Percentiles rank a stretch among this genome's conserved stretches.
These are phyloP conservation scores for Hondaea fermentalgiana DNA, from an alignment of 108 stramenopile genomes.

Conservation along the genomic window DNA sequence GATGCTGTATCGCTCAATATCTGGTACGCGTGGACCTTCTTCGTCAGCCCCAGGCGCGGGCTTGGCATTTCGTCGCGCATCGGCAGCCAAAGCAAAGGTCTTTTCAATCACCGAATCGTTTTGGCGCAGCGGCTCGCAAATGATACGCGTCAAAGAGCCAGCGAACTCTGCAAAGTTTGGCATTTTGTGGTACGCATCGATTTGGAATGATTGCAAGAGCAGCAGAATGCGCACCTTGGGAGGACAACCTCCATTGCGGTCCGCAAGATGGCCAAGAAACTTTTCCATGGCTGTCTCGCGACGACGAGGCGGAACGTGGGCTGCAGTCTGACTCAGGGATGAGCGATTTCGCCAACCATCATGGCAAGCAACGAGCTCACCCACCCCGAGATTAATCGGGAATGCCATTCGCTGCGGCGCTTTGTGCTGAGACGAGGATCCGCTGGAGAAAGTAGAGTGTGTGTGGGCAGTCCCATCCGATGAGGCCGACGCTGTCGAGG, in stretches of 20 bases:
- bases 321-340: neutral
- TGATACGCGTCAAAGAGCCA: neutral
- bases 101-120: neutral
- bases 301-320: neutral
- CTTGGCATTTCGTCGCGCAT: neutral
- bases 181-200: neutral
- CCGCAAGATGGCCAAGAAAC: neutral
- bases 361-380: neutral
- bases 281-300: neutral
- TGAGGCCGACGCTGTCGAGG: neutral
- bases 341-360: neutral
- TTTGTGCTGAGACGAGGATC: neutral
- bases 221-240: neutral
- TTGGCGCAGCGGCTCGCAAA: neutral
- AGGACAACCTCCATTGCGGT: neutral
- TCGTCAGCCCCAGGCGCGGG: neutral
- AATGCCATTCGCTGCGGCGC: neutral
- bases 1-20: neutral
- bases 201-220: neutral
- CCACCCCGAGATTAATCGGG: neutral
- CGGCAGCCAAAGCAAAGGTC: neutral
- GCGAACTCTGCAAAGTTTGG: constrained; percentile 12
- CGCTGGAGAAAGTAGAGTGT: neutral
- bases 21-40: neutral
- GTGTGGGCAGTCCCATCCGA: neutral